Percentiles rank a stretch among this genome's conserved stretches.
These are phyloP conservation scores for Trifolium fragiferum DNA, from an alignment of 306 rosid species.

Conservation along the genomic window DNA sequence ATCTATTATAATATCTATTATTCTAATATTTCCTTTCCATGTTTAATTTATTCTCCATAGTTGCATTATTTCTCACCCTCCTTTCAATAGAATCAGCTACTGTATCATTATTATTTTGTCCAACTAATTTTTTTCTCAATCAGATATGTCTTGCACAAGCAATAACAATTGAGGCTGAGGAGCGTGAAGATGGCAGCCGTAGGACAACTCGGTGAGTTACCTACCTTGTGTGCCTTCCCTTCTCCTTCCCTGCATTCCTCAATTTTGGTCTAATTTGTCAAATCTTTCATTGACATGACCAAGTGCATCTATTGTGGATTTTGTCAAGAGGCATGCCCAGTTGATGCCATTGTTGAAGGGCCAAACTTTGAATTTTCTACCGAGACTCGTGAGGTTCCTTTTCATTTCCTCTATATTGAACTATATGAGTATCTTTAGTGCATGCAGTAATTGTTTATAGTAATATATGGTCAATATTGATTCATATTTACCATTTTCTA, in stretches of 20 bases:
- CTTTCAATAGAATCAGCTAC: conserved; percentile 18
- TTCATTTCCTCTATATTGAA: conserved; percentile 22
- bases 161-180: conserved; percentile 98
- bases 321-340: conserved; percentile 99
- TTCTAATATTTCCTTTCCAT: neutral
- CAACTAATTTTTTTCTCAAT: conserved; percentile 21
- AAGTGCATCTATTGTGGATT: conserved; percentile 99
- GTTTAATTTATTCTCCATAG: neutral
- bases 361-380: conserved; percentile 96
- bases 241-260: neutral
- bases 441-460: neutral
- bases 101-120: conserved; percentile 26
- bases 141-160: conserved; percentile 99
- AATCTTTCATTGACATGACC: conserved; percentile 91
- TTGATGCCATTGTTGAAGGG: conserved; percentile 99
- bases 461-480: no score
- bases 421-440: neutral
- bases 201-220: conserved; percentile 88
- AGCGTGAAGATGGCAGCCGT: conserved; percentile 98
- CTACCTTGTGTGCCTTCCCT: conserved; percentile 8
- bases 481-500: no score
- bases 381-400: conserved; percentile 92
- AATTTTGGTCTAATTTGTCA: conserved; percentile 29
- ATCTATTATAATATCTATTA: conserved; percentile 1
- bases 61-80: conserved; percentile 2